These are phyloP conservation scores for Termitomyces sp. DNA, from an alignment of 768 basidiomycete genomes.

Conservation along the genomic window DNA sequence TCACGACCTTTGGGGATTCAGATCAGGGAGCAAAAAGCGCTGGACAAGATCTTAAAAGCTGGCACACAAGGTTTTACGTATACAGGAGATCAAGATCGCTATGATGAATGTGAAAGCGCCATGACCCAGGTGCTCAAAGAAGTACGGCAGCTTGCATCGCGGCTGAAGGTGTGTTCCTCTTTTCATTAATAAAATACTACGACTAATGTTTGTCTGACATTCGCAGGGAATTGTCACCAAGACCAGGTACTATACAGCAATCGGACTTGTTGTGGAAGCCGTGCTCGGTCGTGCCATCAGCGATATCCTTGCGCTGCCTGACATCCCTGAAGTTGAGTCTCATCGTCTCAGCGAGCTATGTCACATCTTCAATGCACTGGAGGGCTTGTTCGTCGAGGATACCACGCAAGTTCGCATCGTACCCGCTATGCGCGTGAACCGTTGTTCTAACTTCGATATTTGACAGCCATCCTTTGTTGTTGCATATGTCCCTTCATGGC, in stretches of 20 bases:
- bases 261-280: slow-evolving; percentile 69
- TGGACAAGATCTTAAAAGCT: slow-evolving; percentile 44
- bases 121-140: slow-evolving; percentile 60
- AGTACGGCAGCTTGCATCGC: slow-evolving; percentile 58
- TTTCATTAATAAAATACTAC: neutral
- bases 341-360: slow-evolving; percentile 80
- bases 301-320: slow-evolving; percentile 71
- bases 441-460: neutral
- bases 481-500: slow-evolving; percentile 87
- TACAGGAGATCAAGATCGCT: slow-evolving; percentile 68
- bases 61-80: slow-evolving; percentile 64
- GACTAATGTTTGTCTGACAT: neutral
- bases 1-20: slow-evolving; percentile 20
- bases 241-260: slow-evolving; percentile 64
- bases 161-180: slow-evolving; percentile 59
- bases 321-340: slow-evolving; percentile 89
- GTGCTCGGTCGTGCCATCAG: slow-evolving; percentile 63
- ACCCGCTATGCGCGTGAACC: neutral
- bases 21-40: slow-evolving; percentile 43
- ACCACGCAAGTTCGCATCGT: slow-evolving; percentile 45
- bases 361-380: slow-evolving; percentile 71
- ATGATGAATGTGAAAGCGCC: slow-evolving; percentile 70
- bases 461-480: slow-evolving; percentile 69
- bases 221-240: slow-evolving; percentile 63
- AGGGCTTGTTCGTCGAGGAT: slow-evolving; percentile 75